These are phyloP conservation scores for Streptanthus diversifolius DNA, from an alignment of 345 rosid genomes.

Conservation along the genomic window DNA sequence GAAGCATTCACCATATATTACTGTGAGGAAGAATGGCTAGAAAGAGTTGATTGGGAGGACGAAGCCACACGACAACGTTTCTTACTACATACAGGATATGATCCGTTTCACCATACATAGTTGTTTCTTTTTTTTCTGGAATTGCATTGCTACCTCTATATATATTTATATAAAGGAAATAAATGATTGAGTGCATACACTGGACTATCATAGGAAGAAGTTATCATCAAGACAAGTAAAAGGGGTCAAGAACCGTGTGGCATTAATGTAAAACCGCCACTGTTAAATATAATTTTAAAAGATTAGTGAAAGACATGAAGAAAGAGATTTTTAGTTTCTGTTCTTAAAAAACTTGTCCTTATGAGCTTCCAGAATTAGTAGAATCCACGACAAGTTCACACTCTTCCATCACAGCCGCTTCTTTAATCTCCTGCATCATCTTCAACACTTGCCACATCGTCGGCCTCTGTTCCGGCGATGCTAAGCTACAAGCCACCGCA, in stretches of 20 bases:
- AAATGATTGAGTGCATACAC: not conserved
- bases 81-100: not conserved
- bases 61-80: not conserved
- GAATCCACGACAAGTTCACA: constrained; percentile 40
- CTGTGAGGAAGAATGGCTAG: not conserved
- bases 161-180: not conserved
- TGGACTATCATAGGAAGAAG: not conserved
- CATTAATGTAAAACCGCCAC: constrained; percentile 24
- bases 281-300: constrained; percentile 8
- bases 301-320: constrained; percentile 15
- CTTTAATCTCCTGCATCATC: constrained; percentile 90
- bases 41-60: not conserved
- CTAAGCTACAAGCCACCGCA: constrained; percentile 57
- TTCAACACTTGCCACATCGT: constrained; percentile 96
- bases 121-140: not conserved
- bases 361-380: constrained; percentile 24
- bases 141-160: not conserved
- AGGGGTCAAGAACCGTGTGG: constrained; percentile 19
- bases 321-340: not conserved
- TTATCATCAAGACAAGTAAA: not conserved
- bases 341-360: not conserved
- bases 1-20: not conserved
- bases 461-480: constrained; percentile 84
- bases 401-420: constrained; percentile 57
- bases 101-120: not conserved